Percentiles rank a stretch among this genome's conserved stretches.
Conservation (phyloP, 768 basidiomycete species). For the Mycena galericulata region DNA sequence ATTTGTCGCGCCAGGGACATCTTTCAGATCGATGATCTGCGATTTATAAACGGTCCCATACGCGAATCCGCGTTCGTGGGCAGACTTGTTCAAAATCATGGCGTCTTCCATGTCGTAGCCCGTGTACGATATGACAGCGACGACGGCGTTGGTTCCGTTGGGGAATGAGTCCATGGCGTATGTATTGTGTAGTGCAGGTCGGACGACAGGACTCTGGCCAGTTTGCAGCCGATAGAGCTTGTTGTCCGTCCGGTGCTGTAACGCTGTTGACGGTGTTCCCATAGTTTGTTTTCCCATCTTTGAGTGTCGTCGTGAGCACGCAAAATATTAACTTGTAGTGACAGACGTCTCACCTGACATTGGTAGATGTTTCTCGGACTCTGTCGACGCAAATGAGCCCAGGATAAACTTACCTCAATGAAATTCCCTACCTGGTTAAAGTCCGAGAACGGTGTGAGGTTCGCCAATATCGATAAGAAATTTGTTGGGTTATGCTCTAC, state of each 20-base stretch:
- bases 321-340: background rate
- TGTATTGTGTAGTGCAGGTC: slow-evolving; percentile 89
- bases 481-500: slow-evolving; percentile 96
- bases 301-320: background rate
- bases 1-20: slow-evolving; percentile 75
- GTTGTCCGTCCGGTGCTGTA: slow-evolving; percentile 95
- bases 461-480: slow-evolving; percentile 96
- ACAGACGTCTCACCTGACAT: slow-evolving; percentile 72
- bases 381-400: slow-evolving; percentile 49
- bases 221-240: slow-evolving; percentile 97
- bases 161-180: slow-evolving; percentile 99
- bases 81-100: slow-evolving; percentile 99
- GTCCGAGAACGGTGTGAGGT: slow-evolving; percentile 98
- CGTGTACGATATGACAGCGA: slow-evolving; percentile 99
- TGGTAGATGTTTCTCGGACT: slow-evolving; percentile 94
- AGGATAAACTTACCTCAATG: slow-evolving; percentile 29
- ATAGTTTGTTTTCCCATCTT: slow-evolving; percentile 99
- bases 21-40: slow-evolving; percentile 90
- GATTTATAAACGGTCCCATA: slow-evolving; percentile 98
- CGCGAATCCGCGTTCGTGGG: slow-evolving; percentile 96
- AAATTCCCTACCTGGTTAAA: slow-evolving; percentile 88
- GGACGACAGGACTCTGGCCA: slow-evolving; percentile 94
- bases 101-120: slow-evolving; percentile 99
- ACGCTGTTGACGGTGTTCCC: slow-evolving; percentile 96
- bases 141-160: slow-evolving; percentile 97